Evolutionary conservation across 805 yeast species (phyloP).

Genomic region (Tanozyma kutaoensis): DNA sequence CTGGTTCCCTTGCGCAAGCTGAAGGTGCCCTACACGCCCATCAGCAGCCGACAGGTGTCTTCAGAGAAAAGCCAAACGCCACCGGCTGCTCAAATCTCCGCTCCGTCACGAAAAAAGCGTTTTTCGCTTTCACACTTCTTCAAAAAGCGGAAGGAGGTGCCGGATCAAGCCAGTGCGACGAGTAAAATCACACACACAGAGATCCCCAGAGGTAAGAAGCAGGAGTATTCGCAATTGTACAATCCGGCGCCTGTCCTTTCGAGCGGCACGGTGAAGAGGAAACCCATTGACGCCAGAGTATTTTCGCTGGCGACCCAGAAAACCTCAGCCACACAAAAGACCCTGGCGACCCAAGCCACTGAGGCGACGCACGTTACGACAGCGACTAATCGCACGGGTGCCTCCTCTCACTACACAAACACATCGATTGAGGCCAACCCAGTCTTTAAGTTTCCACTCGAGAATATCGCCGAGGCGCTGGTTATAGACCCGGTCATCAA

Average conservation of each 20-base stretch:
- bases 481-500: too few species aligned
- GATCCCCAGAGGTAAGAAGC: conserved; percentile 13
- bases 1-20: neutral
- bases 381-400: neutral
- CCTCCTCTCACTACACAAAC: conserved; percentile 1
- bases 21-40: neutral
- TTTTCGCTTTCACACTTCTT: neutral
- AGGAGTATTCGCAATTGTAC: conserved; percentile 9
- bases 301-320: too few species aligned
- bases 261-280: too few species aligned
- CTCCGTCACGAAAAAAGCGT: too few species aligned
- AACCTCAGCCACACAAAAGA: too few species aligned
- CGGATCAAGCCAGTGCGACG: conserved; percentile 1
- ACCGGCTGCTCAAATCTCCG: too few species aligned
- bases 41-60: neutral
- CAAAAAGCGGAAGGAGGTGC: conserved; percentile 1
- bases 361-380: too few species aligned
- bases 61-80: neutral
- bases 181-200: conserved; percentile 7
- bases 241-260: conserved; percentile 15
- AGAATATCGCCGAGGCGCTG: neutral
- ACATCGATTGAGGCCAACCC: conserved; percentile 1
- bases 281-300: too few species aligned
- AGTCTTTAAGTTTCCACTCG: neutral
- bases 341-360: too few species aligned